Base-by-base conservation (phyloP, 1,284 basidiomycete genomes). In the Rhodotorula sp. region DNA sequence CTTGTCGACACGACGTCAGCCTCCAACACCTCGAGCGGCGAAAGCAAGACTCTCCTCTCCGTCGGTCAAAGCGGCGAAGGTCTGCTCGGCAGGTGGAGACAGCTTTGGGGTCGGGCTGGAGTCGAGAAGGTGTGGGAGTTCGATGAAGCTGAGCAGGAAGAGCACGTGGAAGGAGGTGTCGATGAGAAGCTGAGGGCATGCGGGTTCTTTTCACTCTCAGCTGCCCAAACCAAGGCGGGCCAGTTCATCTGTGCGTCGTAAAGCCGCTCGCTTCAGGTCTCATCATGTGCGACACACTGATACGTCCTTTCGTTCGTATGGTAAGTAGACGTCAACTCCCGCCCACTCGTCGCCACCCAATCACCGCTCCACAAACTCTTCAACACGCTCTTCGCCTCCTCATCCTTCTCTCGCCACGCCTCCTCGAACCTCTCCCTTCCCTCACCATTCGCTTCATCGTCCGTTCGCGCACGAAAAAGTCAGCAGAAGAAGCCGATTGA, bases 321-420 rank as follows among this genome's bases (percentile, higher is more conserved):
- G 53, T 31, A 34, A 53, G 46, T 75, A 94, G 92, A 90, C 77
- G 83, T 95, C 78, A 95, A 96, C 79, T 83, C 83, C n/a, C 89
- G 91, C 76, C 87, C 87, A 2, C 79, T 95, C 44, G 82, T 85
- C 18, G 75, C 79, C 1, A 1, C 31, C 4, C 37, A 52, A 18
- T 87, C 88, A 74, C 89, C 90, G 50, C 80, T 95, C 16, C 89
- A 91, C 78, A 84, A 84, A 16, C 77, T 83, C 46, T 87, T 95
- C 69, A 87, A 92, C 64, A 80, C 80, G 31, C 81, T 82, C 28
- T 94, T 94, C 76, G 79, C 83, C 7, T 79, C 82, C 4, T 91
- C 89, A 76, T 83, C 87, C 9, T 92, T 92, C 78, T 81, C 83
- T 26, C 88, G 87, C 80, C 84, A 88, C 59, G 51, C 68, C 9